A percentile compares a stretch with the other conserved stretches of the same genome.
Conservation (phyloP, 345 rosid genomes). For the Acer negundo region DNA sequence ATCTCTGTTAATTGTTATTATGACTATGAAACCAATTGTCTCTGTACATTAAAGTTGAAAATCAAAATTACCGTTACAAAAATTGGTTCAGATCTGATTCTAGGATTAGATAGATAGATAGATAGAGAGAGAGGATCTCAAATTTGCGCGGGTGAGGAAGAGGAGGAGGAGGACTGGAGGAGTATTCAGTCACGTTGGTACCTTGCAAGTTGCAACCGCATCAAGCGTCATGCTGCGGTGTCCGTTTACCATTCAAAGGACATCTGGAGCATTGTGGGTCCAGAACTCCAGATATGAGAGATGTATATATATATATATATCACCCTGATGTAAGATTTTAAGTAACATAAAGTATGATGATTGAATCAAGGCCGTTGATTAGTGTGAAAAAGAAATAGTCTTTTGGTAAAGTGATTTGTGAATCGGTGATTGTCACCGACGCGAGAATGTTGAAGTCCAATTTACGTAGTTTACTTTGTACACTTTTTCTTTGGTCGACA, state of each 20-base stretch:
- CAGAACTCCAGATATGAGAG: neutral
- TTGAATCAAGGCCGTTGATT: conserved; percentile 4
- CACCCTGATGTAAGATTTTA: neutral
- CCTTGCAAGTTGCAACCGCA: conserved; percentile 19
- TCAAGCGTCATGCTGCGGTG: conserved; percentile 7
- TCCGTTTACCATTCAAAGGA: neutral
- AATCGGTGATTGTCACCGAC: neutral
- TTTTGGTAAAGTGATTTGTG: neutral
- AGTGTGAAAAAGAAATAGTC: neutral
- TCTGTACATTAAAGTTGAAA: conserved; percentile 11
- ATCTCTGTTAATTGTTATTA: neutral
- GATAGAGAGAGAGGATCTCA: conserved; percentile 7
- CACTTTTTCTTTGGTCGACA: neutral
- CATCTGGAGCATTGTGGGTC: neutral
- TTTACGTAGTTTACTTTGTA: neutral
- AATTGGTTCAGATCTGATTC: conserved; percentile 11
- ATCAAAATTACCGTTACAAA: neutral
- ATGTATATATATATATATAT: neutral
- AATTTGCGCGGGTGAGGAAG: conserved; percentile 21
- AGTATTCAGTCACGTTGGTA: neutral
- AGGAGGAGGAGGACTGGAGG: neutral
- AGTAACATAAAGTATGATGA: neutral
- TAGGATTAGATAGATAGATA: neutral
- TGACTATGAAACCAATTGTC: neutral
- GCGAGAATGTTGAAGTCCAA: neutral